Evolutionary conservation across 78 protist genomes (phyloP).

Genomic region (Paulinella micropora): DNA sequence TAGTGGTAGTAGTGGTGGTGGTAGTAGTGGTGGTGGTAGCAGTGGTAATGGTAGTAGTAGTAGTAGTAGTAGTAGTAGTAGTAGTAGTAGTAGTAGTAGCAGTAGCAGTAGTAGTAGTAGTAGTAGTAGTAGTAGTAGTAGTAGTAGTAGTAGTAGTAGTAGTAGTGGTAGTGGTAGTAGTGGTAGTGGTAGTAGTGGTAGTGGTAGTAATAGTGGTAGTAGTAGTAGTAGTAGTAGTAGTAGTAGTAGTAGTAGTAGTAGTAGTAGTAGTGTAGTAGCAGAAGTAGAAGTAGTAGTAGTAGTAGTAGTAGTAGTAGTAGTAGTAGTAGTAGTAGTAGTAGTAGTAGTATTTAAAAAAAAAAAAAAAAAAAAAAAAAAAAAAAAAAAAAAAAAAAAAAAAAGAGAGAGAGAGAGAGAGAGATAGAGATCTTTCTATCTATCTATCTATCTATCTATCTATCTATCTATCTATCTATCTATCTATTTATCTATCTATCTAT

Average conservation of each 20-base stretch:
- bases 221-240: not conserved
- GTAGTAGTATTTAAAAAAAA: too few relatives aligned
- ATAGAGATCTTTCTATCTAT: too few relatives aligned
- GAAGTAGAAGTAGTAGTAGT: not conserved
- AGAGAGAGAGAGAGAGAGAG: too few relatives aligned
- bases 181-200: not conserved
- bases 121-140: not conserved
- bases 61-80: not conserved
- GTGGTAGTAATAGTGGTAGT: not conserved
- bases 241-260: not conserved
- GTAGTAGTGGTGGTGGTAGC: not conserved
- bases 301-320: not conserved
- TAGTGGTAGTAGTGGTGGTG: not conserved
- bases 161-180: not conserved
- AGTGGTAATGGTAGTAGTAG: not conserved
- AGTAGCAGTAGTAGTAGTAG: not conserved
- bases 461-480: too few relatives aligned
- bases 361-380: too few relatives aligned
- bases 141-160: not conserved
- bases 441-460: too few relatives aligned
- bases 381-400: too few relatives aligned
- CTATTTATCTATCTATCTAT: too few relatives aligned
- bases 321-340: not conserved
- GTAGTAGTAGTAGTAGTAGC: not conserved
- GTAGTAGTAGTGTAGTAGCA: not conserved